Evolutionary conservation across 352 stramenopile genomes (phyloP).

Genomic region (Thalassiosira mediterranea): DNA sequence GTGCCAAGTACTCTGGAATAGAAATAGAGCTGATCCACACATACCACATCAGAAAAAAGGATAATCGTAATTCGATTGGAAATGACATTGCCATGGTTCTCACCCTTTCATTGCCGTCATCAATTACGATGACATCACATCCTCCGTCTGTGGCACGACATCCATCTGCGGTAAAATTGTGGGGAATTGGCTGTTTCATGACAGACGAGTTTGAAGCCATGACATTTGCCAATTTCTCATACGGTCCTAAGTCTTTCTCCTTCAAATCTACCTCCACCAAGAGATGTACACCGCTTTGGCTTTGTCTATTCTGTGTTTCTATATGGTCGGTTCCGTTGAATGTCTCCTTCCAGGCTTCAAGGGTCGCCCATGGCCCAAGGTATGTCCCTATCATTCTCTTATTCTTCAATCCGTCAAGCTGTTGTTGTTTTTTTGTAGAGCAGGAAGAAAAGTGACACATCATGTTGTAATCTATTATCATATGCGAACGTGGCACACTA

Average conservation of each 20-base stretch:
- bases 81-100: too few relatives aligned
- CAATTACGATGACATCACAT: constrained; percentile 38
- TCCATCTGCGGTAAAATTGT: background rate
- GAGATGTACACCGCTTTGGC: constrained; percentile 20
- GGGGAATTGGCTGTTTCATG: constrained; percentile 19
- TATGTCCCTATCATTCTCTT: constrained; percentile 8
- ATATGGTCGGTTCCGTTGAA: constrained; percentile 8
- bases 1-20: constrained; percentile 43
- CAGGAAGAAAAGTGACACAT: too few relatives aligned
- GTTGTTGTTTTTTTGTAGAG: constrained; percentile 22
- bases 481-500: background rate
- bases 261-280: constrained; percentile 28
- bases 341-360: constrained; percentile 33
- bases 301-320: constrained; percentile 13
- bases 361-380: constrained; percentile 17
- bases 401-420: constrained; percentile 18
- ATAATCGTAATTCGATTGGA: too few relatives aligned
- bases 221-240: constrained; percentile 7
- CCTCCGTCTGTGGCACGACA: constrained; percentile 22
- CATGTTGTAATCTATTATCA: too few relatives aligned
- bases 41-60: too few relatives aligned
- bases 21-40: too few relatives aligned
- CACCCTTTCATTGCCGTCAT: constrained; percentile 31
- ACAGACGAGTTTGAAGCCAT: constrained; percentile 6
- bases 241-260: background rate